phyloP scores from a whole-genome alignment of 805 yeast species.

The Priceomyces medius region DNA sequence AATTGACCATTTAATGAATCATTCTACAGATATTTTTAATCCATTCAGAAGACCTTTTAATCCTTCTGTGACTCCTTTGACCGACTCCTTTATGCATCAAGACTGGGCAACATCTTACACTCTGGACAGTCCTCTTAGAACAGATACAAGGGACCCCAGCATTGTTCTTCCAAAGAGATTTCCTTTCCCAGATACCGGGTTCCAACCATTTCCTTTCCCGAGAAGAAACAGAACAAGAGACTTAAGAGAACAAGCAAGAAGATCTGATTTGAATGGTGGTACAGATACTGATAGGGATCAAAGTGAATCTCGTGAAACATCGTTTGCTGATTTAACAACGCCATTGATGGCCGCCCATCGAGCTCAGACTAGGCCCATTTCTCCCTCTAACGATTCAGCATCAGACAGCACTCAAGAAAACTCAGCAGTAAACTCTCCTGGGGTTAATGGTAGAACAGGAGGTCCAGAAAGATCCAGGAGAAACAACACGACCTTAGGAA shows the following conservation, averaged over 20 bases:
- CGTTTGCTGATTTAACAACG: not conserved
- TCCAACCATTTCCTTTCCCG: conserved; percentile 7
- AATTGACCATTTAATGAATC: conserved; percentile 23
- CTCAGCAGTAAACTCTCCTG: not conserved
- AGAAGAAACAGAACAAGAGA: conserved; percentile 7
- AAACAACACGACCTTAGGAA: conserved; percentile 8
- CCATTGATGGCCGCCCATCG: not conserved
- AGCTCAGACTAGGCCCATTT: not conserved
- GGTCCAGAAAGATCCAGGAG: conserved; percentile 21
- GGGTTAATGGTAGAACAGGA: conserved; percentile 9
- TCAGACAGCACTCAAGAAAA: conserved; percentile 2
- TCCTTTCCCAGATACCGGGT: conserved; percentile 22
- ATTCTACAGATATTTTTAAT: conserved; percentile 37
- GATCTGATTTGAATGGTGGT: conserved; percentile 1
- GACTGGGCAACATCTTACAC: conserved; percentile 29
- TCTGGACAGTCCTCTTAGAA: conserved; percentile 10
- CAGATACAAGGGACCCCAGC: conserved; percentile 20
- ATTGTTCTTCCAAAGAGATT: conserved; percentile 30
- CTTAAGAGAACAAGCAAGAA: conserved; percentile 6
- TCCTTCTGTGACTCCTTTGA: conserved; percentile 37
- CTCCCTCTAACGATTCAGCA: not conserved
- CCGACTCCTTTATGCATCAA: conserved; percentile 37
- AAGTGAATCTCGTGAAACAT: conserved; percentile 1
- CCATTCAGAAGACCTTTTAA: conserved; percentile 37
- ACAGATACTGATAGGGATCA: conserved; percentile 2